phyloP scores from a whole-genome alignment of 805 yeast genomes.

The Dipodascus geniculatus region DNA sequence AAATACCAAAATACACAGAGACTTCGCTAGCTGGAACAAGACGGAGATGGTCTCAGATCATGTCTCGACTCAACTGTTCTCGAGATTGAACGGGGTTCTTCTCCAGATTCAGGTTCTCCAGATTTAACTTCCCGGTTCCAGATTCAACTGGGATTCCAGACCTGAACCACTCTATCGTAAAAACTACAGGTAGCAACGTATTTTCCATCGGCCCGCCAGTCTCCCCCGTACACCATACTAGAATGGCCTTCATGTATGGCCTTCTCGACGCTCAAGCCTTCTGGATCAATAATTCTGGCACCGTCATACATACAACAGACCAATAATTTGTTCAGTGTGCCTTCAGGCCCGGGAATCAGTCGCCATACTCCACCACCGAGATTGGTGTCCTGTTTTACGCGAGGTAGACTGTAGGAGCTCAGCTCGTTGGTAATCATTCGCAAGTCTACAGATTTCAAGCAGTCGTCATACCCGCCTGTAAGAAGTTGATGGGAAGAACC shows the following conservation, averaged over 20 bases:
- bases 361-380: constrained; percentile 97
- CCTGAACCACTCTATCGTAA: constrained; percentile 45
- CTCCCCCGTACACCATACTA: constrained; percentile 95
- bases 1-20: too few relatives aligned
- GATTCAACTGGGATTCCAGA: not conserved
- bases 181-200: constrained; percentile 76
- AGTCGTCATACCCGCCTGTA: constrained; percentile 92
- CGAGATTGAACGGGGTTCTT: too few relatives aligned
- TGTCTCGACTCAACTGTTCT: too few relatives aligned
- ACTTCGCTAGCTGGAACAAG: too few relatives aligned
- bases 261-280: constrained; percentile 26
- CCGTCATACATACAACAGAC: constrained; percentile 96
- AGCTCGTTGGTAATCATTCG: constrained; percentile 37
- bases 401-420: constrained; percentile 40
- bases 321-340: constrained; percentile 37
- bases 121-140: too few relatives aligned
- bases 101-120: too few relatives aligned
- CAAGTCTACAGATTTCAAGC: constrained; percentile 55
- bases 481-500: constrained; percentile 39
- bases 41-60: too few relatives aligned
- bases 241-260: constrained; percentile 43
- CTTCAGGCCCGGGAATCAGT: constrained; percentile 47
- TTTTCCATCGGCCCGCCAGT: constrained; percentile 48
- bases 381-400: constrained; percentile 31
- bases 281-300: constrained; percentile 50